Evolutionary conservation across 2,329 filamentous ascomycete species (phyloP), one percentile per base, ranked within the genome.

Genomic region (Neonectria coccinea): DNA sequence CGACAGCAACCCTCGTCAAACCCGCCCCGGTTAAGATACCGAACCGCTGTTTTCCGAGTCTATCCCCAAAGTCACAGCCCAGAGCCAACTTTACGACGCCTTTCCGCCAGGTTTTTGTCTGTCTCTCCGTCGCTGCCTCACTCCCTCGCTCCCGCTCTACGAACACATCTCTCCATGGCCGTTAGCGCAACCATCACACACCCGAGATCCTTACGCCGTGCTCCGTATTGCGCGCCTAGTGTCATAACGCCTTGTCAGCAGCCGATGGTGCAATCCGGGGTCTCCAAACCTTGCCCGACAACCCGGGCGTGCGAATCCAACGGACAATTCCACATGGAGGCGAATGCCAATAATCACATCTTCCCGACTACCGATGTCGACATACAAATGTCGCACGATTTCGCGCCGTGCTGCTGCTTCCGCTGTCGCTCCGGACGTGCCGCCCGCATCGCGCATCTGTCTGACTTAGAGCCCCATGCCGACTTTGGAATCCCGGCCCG

Each of bases 171-270:
- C 11, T 14, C 12, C 36, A 16, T 29, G 8, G 27, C 31, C 29
- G 6, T 52, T 55, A 58, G 56, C 56, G 61, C 61, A 33, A 45
- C 31, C 48, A 57, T 54, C 48, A 57, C 56, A 52, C 20, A 25
- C 18, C 48, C 53, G 18, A 31, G 27, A 50, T 42, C 44, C 47
- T 27, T 62, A 57, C 42, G 5, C 36, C 45, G 27, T 29, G 6
- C 39, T 42, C 39, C n/a, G 39, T 42, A 20, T 20, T 20, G 39
- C 39, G 39, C 50, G 48, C 42, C 44, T 73, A 69, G 70, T 70
- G 70, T 56, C 53, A 74, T 73, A 68, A 72, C 72, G 69, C 68
- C 72, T 74, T 74, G 70, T 72, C 70, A 74, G 70, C 69, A 63
- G 62, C 33, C 56, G 51, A 74, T 74, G 72, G 70, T 74, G 72